A percentile compares a stretch with the other conserved stretches of the same genome.
These are phyloP conservation scores for Beauveria asiatica DNA, from an alignment of 2,329 filamentous ascomycete genomes.

Conservation along the genomic window DNA sequence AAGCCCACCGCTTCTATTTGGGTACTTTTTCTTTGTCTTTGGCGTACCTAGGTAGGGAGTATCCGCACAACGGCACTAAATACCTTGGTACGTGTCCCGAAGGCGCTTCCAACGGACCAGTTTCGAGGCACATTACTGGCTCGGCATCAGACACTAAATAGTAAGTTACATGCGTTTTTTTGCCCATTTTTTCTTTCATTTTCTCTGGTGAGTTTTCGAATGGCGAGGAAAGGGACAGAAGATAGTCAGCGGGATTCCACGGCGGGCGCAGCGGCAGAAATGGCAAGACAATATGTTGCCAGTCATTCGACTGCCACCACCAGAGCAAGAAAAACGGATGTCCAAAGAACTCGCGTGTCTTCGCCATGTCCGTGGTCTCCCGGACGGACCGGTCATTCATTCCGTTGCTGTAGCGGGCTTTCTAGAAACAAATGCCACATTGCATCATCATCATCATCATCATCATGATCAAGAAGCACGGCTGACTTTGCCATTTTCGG, in stretches of 20 bases:
- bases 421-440: constrained; percentile 7
- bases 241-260: neutral
- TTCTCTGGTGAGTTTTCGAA: neutral
- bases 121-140: neutral
- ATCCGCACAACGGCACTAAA: neutral
- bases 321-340: neutral
- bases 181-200: neutral
- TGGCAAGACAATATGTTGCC: constrained; percentile 4
- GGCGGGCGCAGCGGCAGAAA: neutral
- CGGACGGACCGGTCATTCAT: constrained; percentile 6
- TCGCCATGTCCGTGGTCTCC: constrained; percentile 3
- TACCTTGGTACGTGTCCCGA: neutral
- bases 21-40: neutral
- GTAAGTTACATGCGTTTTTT: neutral
- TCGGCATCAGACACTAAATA: neutral
- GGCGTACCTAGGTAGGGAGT: neutral
- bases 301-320: neutral
- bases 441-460: neutral
- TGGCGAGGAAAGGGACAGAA: neutral
- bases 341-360: neutral
- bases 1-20: neutral
- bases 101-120: neutral
- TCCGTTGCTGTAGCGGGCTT: neutral
- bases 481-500: neutral
- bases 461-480: neutral